Percentiles rank a stretch among this genome's conserved stretches.
Evolutionary conservation across 805 yeast genomes (phyloP).

Genomic region (Kluyveromyces lactis): DNA sequence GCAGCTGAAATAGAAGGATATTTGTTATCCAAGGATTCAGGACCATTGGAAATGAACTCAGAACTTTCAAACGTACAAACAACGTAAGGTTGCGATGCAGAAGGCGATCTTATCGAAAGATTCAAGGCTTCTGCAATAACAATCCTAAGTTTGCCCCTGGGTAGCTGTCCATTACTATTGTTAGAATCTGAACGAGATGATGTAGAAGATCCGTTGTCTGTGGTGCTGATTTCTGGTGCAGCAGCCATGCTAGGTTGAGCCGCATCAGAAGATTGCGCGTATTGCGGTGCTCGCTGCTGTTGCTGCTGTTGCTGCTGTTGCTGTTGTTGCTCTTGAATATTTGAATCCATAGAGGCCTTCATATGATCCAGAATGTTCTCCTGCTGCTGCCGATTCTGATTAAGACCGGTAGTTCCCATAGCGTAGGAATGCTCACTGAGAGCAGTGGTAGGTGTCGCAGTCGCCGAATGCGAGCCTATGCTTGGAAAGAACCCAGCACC

Average conservation of each 20-base stretch:
- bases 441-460: slow-evolving; percentile 63
- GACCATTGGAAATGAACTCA: slow-evolving; percentile 80
- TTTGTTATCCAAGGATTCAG: slow-evolving; percentile 36
- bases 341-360: slow-evolving; percentile 5
- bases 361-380: slow-evolving; percentile 1
- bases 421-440: slow-evolving; percentile 53
- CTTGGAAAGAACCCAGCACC: slow-evolving; percentile 25
- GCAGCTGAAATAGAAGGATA: slow-evolving; percentile 16
- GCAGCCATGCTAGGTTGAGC: too few species aligned
- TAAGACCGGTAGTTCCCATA: slow-evolving; percentile 54
- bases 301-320: neutral
- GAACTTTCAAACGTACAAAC: slow-evolving; percentile 89
- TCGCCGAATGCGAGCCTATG: slow-evolving; percentile 32
- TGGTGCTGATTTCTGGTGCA: too few species aligned
- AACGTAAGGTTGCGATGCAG: slow-evolving; percentile 67
- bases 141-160: slow-evolving; percentile 78
- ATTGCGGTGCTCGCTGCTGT: neutral
- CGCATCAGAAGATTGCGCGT: too few species aligned
- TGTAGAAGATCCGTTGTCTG: neutral
- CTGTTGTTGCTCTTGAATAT: neutral
- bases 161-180: slow-evolving; percentile 25
- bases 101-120: slow-evolving; percentile 44
- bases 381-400: slow-evolving; percentile 6
- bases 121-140: slow-evolving; percentile 73
- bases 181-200: slow-evolving; percentile 1